Evolutionary conservation across 371 early-diverging fungal species (phyloP).

Genomic region (Mucor lusitanicus): DNA sequence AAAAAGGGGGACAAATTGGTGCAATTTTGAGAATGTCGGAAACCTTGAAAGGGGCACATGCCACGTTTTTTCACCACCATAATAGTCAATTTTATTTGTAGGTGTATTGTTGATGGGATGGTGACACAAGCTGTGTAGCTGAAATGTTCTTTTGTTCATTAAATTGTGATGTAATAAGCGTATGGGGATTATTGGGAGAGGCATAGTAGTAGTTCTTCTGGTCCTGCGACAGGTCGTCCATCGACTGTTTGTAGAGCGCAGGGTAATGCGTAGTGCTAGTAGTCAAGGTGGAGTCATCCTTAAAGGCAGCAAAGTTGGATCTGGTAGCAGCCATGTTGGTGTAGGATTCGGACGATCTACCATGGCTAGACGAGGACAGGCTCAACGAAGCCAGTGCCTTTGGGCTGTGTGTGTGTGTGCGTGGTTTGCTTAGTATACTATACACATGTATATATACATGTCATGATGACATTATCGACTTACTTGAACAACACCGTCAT

Average conservation of each 20-base stretch:
- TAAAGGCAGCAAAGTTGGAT: not conserved
- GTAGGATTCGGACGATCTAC: not conserved
- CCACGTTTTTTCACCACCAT: not conserved
- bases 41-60: not conserved
- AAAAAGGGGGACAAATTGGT: not conserved
- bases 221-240: not conserved
- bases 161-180: not conserved
- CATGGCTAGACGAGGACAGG: not conserved
- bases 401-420: constrained; percentile 4
- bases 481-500: constrained; percentile 18
- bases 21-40: not conserved
- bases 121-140: not conserved
- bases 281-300: not conserved
- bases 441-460: not conserved
- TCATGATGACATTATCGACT: not conserved
- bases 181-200: not conserved
- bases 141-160: not conserved
- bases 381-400: constrained; percentile 8
- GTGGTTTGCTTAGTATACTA: not conserved
- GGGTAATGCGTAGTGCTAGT: not conserved
- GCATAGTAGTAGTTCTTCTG: not conserved
- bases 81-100: not conserved
- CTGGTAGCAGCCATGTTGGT: not conserved
- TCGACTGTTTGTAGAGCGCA: not conserved
- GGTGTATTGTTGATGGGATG: not conserved